Evolutionary conservation across 352 stramenopile species (phyloP).

Genomic region (Phytophthora quininea): DNA sequence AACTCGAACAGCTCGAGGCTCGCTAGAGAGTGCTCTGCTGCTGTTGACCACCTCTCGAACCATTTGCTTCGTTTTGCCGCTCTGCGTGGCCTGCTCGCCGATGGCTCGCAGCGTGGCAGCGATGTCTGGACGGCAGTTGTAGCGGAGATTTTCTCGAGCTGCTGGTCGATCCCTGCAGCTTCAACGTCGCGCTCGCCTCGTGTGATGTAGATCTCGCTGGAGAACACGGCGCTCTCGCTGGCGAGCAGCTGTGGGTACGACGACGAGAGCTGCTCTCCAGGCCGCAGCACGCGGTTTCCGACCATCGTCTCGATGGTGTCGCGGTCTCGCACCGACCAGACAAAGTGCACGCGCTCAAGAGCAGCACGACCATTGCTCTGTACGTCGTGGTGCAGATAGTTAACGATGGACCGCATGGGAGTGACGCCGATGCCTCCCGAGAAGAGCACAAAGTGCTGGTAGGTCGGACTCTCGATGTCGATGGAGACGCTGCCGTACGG

Average conservation of each 20-base stretch:
- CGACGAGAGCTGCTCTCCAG: not conserved
- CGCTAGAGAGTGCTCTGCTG: slow-evolving; percentile 24
- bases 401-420: slow-evolving; percentile 43
- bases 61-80: slow-evolving; percentile 26
- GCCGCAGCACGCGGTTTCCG: not conserved
- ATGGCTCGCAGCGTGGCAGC: slow-evolving; percentile 25
- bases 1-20: slow-evolving; percentile 42
- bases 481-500: slow-evolving; percentile 47
- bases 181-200: slow-evolving; percentile 34
- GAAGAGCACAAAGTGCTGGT: slow-evolving; percentile 51
- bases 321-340: slow-evolving; percentile 6
- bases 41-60: slow-evolving; percentile 33
- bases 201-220: slow-evolving; percentile 45
- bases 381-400: slow-evolving; percentile 32
- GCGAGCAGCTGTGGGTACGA: slow-evolving; percentile 23
- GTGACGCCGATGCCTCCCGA: slow-evolving; percentile 50
- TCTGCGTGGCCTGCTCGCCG: slow-evolving; percentile 37
- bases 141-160: slow-evolving; percentile 26
- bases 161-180: slow-evolving; percentile 25
- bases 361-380: not conserved
- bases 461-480: slow-evolving; percentile 38
- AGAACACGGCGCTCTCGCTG: slow-evolving; percentile 28
- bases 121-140: slow-evolving; percentile 37
- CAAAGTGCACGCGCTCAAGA: not conserved
- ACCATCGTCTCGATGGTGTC: not conserved